phyloP scores from a whole-genome alignment of 1,284 basidiomycete species.

The Tremellales sp. region DNA sequence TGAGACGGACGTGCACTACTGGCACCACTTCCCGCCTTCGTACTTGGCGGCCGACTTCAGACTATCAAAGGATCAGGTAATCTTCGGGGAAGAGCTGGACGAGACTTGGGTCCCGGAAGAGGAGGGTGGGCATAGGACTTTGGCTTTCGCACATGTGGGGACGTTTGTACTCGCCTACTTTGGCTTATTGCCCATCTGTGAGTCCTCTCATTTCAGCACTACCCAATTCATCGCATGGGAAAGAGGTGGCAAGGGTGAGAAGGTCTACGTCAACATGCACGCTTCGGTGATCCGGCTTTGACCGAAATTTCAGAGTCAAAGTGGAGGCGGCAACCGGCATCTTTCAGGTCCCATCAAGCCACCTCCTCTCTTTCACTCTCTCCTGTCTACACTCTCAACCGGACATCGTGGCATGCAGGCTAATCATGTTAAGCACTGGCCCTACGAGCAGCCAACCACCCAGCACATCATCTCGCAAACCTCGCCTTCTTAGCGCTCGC shows the following conservation, averaged over 20 bases:
- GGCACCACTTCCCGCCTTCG: constrained; percentile 37
- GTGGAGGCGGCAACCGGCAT: too few species aligned
- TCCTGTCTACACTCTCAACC: background rate
- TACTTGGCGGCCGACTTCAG: constrained; percentile 40
- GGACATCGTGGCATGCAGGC: background rate
- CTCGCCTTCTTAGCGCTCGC: constrained; percentile 26
- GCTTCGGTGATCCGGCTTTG: background rate
- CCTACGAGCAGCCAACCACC: constrained; percentile 35
- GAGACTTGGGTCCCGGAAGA: constrained; percentile 28
- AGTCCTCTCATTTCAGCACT: constrained; percentile 15
- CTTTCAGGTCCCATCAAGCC: too few species aligned
- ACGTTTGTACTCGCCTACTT: constrained; percentile 37
- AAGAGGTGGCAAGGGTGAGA: too few species aligned
- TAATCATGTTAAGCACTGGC: constrained; percentile 28
- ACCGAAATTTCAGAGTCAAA: too few species aligned
- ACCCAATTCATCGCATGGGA: too few species aligned
- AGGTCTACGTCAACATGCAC: too few species aligned
- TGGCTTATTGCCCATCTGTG: constrained; percentile 34
- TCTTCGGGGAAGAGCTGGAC: constrained; percentile 40
- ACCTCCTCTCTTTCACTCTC: background rate
- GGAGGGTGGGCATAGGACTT: constrained; percentile 22
- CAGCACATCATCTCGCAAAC: constrained; percentile 35
- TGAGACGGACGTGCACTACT: constrained; percentile 33
- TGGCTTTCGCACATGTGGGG: constrained; percentile 33
- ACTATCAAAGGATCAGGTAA: constrained; percentile 29